Base-by-base conservation (phyloP, 352 stramenopile genomes). In the Phytophthora cryptogea region DNA sequence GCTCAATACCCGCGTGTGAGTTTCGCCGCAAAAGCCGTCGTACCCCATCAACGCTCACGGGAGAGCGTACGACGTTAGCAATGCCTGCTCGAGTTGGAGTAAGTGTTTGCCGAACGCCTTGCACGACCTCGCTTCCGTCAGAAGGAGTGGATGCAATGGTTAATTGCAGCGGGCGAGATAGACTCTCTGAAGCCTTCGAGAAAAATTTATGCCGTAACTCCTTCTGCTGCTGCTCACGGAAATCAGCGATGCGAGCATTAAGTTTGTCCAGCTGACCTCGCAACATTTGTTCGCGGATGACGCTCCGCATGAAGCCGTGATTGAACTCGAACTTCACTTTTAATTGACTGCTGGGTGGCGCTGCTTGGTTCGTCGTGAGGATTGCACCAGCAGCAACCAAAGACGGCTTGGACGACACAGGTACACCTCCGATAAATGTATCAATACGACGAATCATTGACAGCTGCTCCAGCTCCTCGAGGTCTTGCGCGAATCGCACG, bases 241-340 rank as follows among this genome's bases (percentile, higher is more conserved):
- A 87, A 47, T 95, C 86, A 26, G 68, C 62, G 31, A 95, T 79
- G 8, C 83, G 81, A 7, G 76, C 53, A 27, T 76, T 76, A 20
- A 95, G 76, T 60, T 95, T 95, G 62, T 95, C 85, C 7, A 90
- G 76, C 33, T 95, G 86, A 11, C 72, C 84, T 61, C 81, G 76
- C 7, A 95, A 70, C 81, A 95, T 85, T 67, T 94, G 85, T 16
- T 82, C 81, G 10, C 82, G 84, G 16, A 95, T 80, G 45, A 94
- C 83, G 55, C 90, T 74, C 50, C 86, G 71, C 83, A 95, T 93
- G 62, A 95, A 95, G 26, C 86, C 86, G 44, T 95, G 85, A 37
- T 73, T 78, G 27, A 95, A 94, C 54, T 94, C 81, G 44, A 88
- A 95, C 62, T 94, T 95, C 50, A 89, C 70, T 51, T 90, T 92